Evolutionary conservation across 2,329 filamentous ascomycete species (phyloP), one percentile per base, ranked within the genome.

Genomic region (Hypoxylon sp.): DNA sequence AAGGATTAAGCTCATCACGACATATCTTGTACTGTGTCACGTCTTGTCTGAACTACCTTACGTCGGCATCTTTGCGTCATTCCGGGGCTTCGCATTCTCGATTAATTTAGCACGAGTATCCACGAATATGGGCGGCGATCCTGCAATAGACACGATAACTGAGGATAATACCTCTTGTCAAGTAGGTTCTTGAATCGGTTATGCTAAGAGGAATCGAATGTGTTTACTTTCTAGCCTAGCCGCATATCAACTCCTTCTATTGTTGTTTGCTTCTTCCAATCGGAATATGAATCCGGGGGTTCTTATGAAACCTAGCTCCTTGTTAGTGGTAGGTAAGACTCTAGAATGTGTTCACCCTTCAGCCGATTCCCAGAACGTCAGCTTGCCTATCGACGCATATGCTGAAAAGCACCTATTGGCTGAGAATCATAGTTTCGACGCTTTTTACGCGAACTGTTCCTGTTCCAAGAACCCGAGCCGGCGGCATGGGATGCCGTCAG

Each of bases 281-380:
- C 18, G 16, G 36, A 14, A 9, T 30, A 20, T 8, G 3, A 26
- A 14, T 12, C n/a, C 12, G 9, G n/a, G 22, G 33, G n/a, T n/a
- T n/a, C n/a, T n/a, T n/a, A n/a, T n/a, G n/a, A n/a, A n/a, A n/a
- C n/a, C n/a, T n/a, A n/a, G n/a, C n/a, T n/a, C n/a, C n/a, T 18
- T 7, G 12, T 28, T n/a, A 30, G n/a, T 28, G 33, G 18, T 33
- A 32, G 30, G 24, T 6, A 22, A 26, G 42, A 33, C 42, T 46
- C 42, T 48, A 16, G 49, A 9, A 30, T 18, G 33, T 4, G 7
- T 52, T 8, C 42, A 40, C 26, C 18, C 20, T 28, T 32, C 22
- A 54, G 30, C 14, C 20, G 20, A 44, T 36, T 55, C 32, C 45
- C 46, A 46, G 59, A 56, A 32, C 48, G 33, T 49, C 28, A 22